Evolutionary conservation across 148 eudicot species (phyloP).

Genomic region (Diospyros lotus): DNA sequence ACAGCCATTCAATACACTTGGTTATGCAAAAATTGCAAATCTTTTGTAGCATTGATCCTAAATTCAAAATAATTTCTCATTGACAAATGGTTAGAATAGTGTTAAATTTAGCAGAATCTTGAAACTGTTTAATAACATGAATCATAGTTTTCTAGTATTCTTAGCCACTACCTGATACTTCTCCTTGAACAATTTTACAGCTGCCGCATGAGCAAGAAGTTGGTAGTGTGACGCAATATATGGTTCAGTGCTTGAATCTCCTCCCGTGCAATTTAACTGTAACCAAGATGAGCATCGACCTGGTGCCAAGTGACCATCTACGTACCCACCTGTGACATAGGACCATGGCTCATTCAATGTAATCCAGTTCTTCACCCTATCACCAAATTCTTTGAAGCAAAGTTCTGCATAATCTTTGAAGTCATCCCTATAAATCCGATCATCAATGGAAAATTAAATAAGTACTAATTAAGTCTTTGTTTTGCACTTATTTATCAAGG

Average conservation of each 20-base stretch:
- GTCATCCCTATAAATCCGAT: background rate
- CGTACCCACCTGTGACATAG: background rate
- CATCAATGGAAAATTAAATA: no score
- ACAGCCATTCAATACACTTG: no score
- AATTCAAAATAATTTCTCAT: no score
- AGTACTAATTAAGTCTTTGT: no score
- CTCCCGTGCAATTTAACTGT: background rate
- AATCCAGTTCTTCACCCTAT: conserved; percentile 18
- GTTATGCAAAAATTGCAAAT: no score
- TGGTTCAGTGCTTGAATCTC: background rate
- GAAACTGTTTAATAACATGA: no score
- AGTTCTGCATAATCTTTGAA: conserved; percentile 9
- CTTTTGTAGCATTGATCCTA: no score
- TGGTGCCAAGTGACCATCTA: background rate
- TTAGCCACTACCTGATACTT: background rate
- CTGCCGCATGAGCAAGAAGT: background rate
- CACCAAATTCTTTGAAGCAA: conserved; percentile 13
- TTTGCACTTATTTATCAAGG: no score
- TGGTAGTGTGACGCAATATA: background rate
- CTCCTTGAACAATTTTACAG: background rate
- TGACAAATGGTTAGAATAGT: no score
- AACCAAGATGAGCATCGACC: conserved; percentile 10
- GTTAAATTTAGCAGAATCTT: no score
- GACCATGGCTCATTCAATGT: conserved; percentile 17
- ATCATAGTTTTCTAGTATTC: no score